Conservation (phyloP, 306 rosid species). For the Castanea mollissima region DNA sequence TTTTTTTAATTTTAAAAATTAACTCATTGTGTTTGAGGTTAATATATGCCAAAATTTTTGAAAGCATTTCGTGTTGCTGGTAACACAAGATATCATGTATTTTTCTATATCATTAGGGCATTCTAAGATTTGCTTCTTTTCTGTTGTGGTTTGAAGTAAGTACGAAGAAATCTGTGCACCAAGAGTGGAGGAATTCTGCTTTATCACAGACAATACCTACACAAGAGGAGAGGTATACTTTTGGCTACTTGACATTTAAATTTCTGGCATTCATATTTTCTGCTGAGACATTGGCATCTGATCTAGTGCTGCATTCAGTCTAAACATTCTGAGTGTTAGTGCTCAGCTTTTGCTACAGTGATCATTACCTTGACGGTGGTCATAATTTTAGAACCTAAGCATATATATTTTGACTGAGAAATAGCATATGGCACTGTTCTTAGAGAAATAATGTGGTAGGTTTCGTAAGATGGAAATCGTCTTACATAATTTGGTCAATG, state of each 20-base stretch:
- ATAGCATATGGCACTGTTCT: background rate
- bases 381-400: background rate
- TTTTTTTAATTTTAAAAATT: background rate
- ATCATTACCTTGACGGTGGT: background rate
- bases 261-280: background rate
- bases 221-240: slow-evolving; percentile 64
- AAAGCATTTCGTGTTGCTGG: slow-evolving; percentile 9
- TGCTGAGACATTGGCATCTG: background rate
- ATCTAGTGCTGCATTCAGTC: background rate
- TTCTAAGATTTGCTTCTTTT: slow-evolving; percentile 29
- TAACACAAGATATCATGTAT: slow-evolving; percentile 1
- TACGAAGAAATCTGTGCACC: slow-evolving; percentile 91
- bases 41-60: slow-evolving; percentile 2
- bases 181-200: slow-evolving; percentile 72
- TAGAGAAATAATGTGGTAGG: background rate
- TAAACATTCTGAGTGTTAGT: background rate
- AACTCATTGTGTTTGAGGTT: background rate
- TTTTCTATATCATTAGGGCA: slow-evolving; percentile 3
- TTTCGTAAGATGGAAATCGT: background rate
- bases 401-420: background rate
- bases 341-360: background rate
- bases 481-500: background rate
- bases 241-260: slow-evolving; percentile 22
- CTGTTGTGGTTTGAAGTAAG: slow-evolving; percentile 51
- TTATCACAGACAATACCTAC: slow-evolving; percentile 85